These are phyloP conservation scores for Colletotrichum cereale DNA, from an alignment of 2,329 filamentous ascomycete species.

Conservation along the genomic window DNA sequence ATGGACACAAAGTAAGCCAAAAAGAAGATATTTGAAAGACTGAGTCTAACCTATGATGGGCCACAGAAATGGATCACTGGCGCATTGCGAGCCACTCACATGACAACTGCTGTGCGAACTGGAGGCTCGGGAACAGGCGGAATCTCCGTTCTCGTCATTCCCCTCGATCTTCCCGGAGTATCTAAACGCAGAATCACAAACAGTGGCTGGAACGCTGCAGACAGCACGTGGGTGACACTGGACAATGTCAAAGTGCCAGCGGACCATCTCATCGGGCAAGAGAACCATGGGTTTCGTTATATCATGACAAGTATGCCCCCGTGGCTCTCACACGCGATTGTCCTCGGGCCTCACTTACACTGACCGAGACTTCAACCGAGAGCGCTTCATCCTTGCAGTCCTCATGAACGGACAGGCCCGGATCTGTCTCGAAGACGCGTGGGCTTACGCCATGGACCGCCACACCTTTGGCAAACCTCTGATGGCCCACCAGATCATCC, in stretches of 20 bases:
- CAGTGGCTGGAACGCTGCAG: slow-evolving; percentile 74
- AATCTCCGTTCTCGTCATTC: slow-evolving; percentile 69
- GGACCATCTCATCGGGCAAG: slow-evolving; percentile 64
- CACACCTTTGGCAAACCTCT: slow-evolving; percentile 71
- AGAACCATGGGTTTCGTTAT: slow-evolving; percentile 67
- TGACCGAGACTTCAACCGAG: slow-evolving; percentile 65
- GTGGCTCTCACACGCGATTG: background rate
- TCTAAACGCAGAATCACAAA: slow-evolving; percentile 64
- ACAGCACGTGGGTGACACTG: slow-evolving; percentile 68
- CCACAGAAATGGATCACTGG: slow-evolving; percentile 75
- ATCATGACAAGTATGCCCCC: slow-evolving; percentile 60
- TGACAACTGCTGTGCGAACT: slow-evolving; percentile 72
- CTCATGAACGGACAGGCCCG: slow-evolving; percentile 69
- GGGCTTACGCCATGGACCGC: slow-evolving; percentile 62
- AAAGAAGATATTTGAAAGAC: accelerated
- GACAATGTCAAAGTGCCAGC: slow-evolving; percentile 68
- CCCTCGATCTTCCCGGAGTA: slow-evolving; percentile 62
- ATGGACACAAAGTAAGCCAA: slow-evolving; percentile 61
- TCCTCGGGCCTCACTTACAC: background rate
- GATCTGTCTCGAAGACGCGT: slow-evolving; percentile 65
- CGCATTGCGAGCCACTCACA: slow-evolving; percentile 69
- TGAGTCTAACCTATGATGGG: background rate
- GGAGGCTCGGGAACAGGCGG: slow-evolving; percentile 65
- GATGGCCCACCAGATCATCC: slow-evolving; percentile 69
- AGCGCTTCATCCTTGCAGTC: slow-evolving; percentile 69